Conservation (phyloP, 2,329 filamentous ascomycete species). For the Catunica adiposa region DNA sequence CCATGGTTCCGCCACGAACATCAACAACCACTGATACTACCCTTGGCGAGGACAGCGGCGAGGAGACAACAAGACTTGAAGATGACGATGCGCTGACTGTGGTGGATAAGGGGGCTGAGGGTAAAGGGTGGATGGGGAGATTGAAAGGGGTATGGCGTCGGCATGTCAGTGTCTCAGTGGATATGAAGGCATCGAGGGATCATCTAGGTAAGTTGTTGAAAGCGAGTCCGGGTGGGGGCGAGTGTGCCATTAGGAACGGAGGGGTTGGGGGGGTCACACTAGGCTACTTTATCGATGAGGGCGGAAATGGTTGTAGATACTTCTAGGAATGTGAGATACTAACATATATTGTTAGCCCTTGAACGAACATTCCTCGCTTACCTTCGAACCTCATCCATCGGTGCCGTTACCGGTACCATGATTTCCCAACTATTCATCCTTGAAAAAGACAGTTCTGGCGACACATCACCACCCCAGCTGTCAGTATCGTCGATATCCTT, state of each 20-base stretch:
- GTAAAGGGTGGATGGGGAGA: not conserved
- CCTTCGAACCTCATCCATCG: constrained; percentile 50
- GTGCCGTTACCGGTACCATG: constrained; percentile 49
- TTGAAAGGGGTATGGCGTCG: constrained; percentile 7
- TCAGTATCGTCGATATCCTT: constrained; percentile 32
- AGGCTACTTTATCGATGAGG: no score
- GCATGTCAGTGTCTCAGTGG: constrained; percentile 11
- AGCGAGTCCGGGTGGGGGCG: not conserved
- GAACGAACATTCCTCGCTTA: constrained; percentile 62
- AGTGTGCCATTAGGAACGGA: no score
- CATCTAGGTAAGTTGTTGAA: constrained; percentile 10
- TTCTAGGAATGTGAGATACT: no score
- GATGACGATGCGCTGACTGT: not conserved
- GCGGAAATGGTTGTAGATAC: no score
- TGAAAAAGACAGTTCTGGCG: constrained; percentile 18
- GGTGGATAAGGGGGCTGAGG: not conserved
- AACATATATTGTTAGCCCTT: constrained; percentile 33
- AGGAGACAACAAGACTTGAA: not conserved
- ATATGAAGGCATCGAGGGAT: constrained; percentile 9
- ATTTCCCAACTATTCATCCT: constrained; percentile 52
- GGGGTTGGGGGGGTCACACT: no score
- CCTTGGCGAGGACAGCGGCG: not conserved
- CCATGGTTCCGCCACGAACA: not conserved
- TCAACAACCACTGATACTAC: not conserved
- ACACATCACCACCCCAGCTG: not conserved